Percentiles rank a stretch among this genome's conserved stretches.
Conservation (phyloP, 2,329 filamentous ascomycete species). For the Hawksworthiomyces lignivorus region DNA sequence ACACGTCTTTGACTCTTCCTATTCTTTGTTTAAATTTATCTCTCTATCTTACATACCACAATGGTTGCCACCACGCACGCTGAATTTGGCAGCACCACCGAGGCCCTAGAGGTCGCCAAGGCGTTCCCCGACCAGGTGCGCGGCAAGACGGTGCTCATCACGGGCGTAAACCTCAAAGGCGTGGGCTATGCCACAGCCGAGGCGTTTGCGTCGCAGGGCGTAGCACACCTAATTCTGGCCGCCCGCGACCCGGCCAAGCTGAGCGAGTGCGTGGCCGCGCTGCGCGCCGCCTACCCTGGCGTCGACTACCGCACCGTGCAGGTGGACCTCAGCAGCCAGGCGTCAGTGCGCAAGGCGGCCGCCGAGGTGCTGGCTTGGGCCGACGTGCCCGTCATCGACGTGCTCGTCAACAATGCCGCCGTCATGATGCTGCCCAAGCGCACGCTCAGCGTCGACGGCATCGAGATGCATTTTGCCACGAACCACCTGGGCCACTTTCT, state of each 20-base stretch:
- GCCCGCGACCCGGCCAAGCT: slow-evolving; percentile 15
- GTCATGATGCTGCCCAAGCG: slow-evolving; percentile 26
- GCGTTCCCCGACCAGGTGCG: slow-evolving; percentile 25
- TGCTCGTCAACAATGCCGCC: slow-evolving; percentile 35
- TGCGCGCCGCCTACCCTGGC: slow-evolving; percentile 15
- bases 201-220: slow-evolving; percentile 21
- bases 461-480: slow-evolving; percentile 36
- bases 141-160: slow-evolving; percentile 29
- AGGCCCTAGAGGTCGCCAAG: slow-evolving; percentile 30
- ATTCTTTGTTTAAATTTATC: background rate
- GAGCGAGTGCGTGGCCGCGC: slow-evolving; percentile 25
- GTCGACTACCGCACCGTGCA: slow-evolving; percentile 23
- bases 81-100: slow-evolving; percentile 27
- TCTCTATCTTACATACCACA: background rate
- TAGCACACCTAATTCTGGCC: slow-evolving; percentile 7
- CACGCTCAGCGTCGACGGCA: slow-evolving; percentile 31
- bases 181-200: slow-evolving; percentile 23
- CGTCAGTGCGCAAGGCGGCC: slow-evolving; percentile 28
- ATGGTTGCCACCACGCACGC: slow-evolving; percentile 16
- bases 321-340: slow-evolving; percentile 31
- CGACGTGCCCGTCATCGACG: slow-evolving; percentile 22
- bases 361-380: slow-evolving; percentile 24
- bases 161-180: slow-evolving; percentile 27
- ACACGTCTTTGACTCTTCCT: no score
- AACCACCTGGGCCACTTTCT: slow-evolving; percentile 45